phyloP scores from a whole-genome alignment of 2,329 filamentous ascomycete genomes.

The Coniochaeta sp. region DNA sequence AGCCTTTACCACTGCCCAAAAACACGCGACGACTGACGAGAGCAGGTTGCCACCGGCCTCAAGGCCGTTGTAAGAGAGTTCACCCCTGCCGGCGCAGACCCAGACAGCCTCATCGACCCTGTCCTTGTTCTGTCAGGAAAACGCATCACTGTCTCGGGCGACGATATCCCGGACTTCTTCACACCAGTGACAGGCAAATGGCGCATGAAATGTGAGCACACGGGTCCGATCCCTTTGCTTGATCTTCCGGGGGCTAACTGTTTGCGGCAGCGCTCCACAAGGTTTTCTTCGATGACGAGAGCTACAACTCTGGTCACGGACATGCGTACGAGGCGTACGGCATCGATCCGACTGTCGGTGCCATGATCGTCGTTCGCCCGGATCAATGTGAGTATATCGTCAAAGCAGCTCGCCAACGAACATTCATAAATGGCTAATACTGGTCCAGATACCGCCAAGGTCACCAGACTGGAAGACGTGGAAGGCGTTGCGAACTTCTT shows the following conservation, averaged over 20 bases:
- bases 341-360: slow-evolving; percentile 35
- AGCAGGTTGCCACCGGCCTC: slow-evolving; percentile 11
- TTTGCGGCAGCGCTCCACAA: slow-evolving; percentile 46
- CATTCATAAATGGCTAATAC: not conserved
- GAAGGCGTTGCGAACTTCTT: slow-evolving; percentile 14
- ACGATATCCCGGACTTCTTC: slow-evolving; percentile 48
- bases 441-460: slow-evolving; percentile 18
- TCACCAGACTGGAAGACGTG: slow-evolving; percentile 12
- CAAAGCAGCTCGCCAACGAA: not conserved
- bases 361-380: slow-evolving; percentile 47
- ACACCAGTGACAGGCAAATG: slow-evolving; percentile 48
- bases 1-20: not conserved
- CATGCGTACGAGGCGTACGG: slow-evolving; percentile 50
- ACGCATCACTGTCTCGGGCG: slow-evolving; percentile 39
- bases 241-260: not conserved
- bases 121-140: slow-evolving; percentile 45
- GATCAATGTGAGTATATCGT: slow-evolving; percentile 47
- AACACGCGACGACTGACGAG: not conserved
- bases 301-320: slow-evolving; percentile 47
- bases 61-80: slow-evolving; percentile 6
- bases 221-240: not conserved
- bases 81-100: slow-evolving; percentile 32
- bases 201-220: slow-evolving; percentile 32
- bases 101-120: slow-evolving; percentile 49
- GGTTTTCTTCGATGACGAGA: slow-evolving; percentile 47